A percentile compares a stretch with the other conserved stretches of the same genome.
phyloP scores from a whole-genome alignment of 2,329 filamentous ascomycete species.

The Aspergillus melleus region DNA sequence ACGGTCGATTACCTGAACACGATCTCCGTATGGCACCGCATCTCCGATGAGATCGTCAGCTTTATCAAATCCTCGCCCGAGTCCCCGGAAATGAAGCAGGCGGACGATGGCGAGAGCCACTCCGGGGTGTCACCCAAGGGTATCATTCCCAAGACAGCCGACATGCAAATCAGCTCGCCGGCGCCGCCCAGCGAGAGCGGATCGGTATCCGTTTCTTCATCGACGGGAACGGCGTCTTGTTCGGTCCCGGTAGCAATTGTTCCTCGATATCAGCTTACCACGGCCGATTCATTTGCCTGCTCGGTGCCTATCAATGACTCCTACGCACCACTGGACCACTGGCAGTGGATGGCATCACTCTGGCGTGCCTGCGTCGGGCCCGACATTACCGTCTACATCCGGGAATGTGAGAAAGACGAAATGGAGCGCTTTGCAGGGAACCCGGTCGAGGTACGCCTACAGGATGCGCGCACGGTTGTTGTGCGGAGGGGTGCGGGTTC shows the following conservation, averaged over 20 bases:
- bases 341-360: slow-evolving; percentile 94
- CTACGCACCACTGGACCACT: slow-evolving; percentile 84
- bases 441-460: slow-evolving; percentile 57
- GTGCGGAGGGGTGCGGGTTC: slow-evolving; percentile 47
- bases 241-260: slow-evolving; percentile 71
- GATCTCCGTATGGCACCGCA: slow-evolving; percentile 73
- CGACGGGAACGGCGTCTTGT: slow-evolving; percentile 16
- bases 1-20: slow-evolving; percentile 62
- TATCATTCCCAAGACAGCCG: slow-evolving; percentile 32
- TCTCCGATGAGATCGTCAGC: slow-evolving; percentile 68
- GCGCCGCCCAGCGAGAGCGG: slow-evolving; percentile 27
- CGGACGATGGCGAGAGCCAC: slow-evolving; percentile 20
- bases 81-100: slow-evolving; percentile 14
- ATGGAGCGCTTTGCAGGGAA: slow-evolving; percentile 42
- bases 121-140: slow-evolving; percentile 33
- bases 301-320: slow-evolving; percentile 72
- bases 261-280: slow-evolving; percentile 75
- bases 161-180: slow-evolving; percentile 32
- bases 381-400: slow-evolving; percentile 57
- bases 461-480: slow-evolving; percentile 52
- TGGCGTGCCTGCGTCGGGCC: slow-evolving; percentile 85
- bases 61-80: slow-evolving; percentile 49
- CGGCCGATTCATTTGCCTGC: slow-evolving; percentile 73
- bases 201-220: slow-evolving; percentile 24
- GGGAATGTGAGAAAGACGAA: slow-evolving; percentile 43